These are phyloP conservation scores for Debaryomycetaceae sp. DNA, from an alignment of 1,139 yeast genomes.

Conservation along the genomic window DNA sequence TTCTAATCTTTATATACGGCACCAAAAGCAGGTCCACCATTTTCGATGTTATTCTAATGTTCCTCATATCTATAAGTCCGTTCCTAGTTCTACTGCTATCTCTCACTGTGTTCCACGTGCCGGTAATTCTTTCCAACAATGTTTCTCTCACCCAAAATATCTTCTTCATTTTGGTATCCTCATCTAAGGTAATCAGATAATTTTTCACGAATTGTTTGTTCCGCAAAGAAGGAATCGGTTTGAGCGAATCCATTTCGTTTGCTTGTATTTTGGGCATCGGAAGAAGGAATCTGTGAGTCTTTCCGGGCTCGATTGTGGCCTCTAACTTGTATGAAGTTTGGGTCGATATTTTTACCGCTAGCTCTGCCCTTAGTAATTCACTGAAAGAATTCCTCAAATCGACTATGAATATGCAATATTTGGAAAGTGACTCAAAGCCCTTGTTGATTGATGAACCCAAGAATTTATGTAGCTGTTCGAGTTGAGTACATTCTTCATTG, in stretches of 20 bases:
- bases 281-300: conserved; percentile 59
- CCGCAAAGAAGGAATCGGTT: conserved; percentile 70
- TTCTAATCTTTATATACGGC: conserved; percentile 42
- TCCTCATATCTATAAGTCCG: conserved; percentile 66
- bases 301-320: conserved; percentile 41
- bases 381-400: conserved; percentile 74
- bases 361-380: conserved; percentile 30
- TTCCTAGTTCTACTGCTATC: conserved; percentile 19
- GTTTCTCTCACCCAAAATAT: conserved; percentile 79
- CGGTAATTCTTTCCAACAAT: conserved; percentile 55
- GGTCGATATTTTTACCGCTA: conserved; percentile 15
- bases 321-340: conserved; percentile 15
- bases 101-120: conserved; percentile 54
- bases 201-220: conserved; percentile 72
- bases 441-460: conserved; percentile 15
- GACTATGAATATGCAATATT: conserved; percentile 59
- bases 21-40: conserved; percentile 51
- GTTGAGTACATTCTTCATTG: background rate
- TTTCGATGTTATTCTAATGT: conserved; percentile 54
- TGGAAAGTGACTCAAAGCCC: conserved; percentile 30
- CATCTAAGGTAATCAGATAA: conserved; percentile 51
- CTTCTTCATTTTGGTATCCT: conserved; percentile 51
- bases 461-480: conserved; percentile 5
- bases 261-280: conserved; percentile 60
- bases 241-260: conserved; percentile 38